phyloP scores from a whole-genome alignment of 1,284 basidiomycete species.

The Takashimella tepidaria region DNA sequence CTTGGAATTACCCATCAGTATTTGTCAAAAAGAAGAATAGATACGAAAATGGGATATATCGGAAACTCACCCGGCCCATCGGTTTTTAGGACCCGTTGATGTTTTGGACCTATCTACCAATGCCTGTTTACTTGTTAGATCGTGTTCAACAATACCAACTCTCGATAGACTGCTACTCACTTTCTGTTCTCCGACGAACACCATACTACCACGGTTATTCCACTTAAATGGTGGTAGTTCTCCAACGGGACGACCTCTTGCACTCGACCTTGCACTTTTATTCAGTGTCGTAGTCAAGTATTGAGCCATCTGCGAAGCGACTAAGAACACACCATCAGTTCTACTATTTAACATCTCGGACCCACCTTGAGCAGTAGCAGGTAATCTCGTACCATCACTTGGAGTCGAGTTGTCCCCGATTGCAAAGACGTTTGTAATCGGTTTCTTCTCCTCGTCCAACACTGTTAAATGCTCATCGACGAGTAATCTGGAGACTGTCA shows the following conservation, averaged over 20 bases:
- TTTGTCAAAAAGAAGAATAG: neutral
- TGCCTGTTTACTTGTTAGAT: slow-evolving; percentile 52
- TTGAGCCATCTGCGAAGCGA: slow-evolving; percentile 73
- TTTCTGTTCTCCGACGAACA: slow-evolving; percentile 70
- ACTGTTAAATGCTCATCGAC: slow-evolving; percentile 62
- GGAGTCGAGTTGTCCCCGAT: slow-evolving; percentile 73
- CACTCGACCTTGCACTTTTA: slow-evolving; percentile 55
- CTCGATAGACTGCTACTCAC: too few relatives aligned
- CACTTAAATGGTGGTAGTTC: slow-evolving; percentile 58
- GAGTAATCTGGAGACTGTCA: slow-evolving; percentile 51
- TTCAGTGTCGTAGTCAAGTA: slow-evolving; percentile 68
- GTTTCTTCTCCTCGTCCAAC: slow-evolving; percentile 54
- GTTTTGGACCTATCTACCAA: slow-evolving; percentile 63
- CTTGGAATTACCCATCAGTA: slow-evolving; percentile 3
- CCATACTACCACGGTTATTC: slow-evolving; percentile 67
- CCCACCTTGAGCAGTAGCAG: slow-evolving; percentile 74
- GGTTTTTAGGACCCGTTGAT: slow-evolving; percentile 56
- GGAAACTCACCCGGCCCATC: slow-evolving; percentile 55
- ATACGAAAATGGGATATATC: neutral
- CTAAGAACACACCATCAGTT: slow-evolving; percentile 51
- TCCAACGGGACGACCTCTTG: slow-evolving; percentile 47
- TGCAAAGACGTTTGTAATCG: slow-evolving; percentile 70
- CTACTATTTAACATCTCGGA: slow-evolving; percentile 1
- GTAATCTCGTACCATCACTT: slow-evolving; percentile 58
- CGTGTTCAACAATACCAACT: too few relatives aligned